Percentiles rank a stretch among this genome's conserved stretches.
These are phyloP conservation scores for Suillus fuscotomentosus DNA, from an alignment of 768 basidiomycete species.

Conservation along the genomic window DNA sequence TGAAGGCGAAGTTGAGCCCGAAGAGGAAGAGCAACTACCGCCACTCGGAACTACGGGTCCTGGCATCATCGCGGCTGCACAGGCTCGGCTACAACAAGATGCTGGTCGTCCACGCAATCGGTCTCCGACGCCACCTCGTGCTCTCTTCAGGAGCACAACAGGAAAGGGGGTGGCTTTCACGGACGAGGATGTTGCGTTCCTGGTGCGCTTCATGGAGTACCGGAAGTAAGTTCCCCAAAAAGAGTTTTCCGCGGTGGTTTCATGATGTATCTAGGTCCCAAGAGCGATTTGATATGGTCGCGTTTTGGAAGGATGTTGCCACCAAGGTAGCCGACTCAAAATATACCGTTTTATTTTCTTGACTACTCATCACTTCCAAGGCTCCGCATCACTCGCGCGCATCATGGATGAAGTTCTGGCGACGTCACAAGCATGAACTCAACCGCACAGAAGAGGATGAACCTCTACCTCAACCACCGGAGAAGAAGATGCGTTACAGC, in stretches of 20 bases:
- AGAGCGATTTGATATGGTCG: conserved; percentile 68
- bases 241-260: not conserved
- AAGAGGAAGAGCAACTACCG: conserved; percentile 39
- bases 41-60: conserved; percentile 36
- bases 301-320: conserved; percentile 79
- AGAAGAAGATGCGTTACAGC: conserved; percentile 89
- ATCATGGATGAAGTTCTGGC: conserved; percentile 94
- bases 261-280: conserved; percentile 41
- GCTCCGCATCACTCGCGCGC: conserved; percentile 90
- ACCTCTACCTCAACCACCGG: conserved; percentile 71
- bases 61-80: conserved; percentile 44
- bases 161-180: conserved; percentile 92
- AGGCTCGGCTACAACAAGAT: conserved; percentile 39
- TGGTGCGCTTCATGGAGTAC: conserved; percentile 76
- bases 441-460: conserved; percentile 64
- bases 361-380: conserved; percentile 31
- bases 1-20: conserved; percentile 43
- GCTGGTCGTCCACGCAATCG: conserved; percentile 46
- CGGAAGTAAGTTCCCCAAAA: conserved; percentile 52
- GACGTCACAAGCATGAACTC: conserved; percentile 83
- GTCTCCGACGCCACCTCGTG: conserved; percentile 79
- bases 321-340: conserved; percentile 43
- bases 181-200: conserved; percentile 74
- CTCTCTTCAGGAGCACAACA: conserved; percentile 80
- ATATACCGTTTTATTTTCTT: conserved; percentile 3